A percentile compares a stretch with the other conserved stretches of the same genome.
Conservation (phyloP, 805 yeast species). For the Torulaspora maleeae region DNA sequence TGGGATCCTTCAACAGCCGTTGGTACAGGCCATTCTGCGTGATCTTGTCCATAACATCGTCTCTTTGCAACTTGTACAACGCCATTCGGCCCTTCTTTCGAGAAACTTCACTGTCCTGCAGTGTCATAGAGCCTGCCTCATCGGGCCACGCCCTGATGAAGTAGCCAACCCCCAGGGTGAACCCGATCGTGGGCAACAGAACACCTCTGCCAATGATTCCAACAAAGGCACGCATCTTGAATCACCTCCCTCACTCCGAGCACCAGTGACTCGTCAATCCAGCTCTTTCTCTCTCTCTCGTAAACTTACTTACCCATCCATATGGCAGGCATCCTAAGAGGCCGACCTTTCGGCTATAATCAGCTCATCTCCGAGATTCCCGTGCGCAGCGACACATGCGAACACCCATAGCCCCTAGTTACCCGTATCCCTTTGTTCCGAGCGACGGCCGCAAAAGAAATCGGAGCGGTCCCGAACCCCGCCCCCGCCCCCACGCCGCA, state of each 20-base stretch:
- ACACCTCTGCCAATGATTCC: slow-evolving; percentile 18
- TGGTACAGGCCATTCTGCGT: slow-evolving; percentile 16
- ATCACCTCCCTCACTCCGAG: background rate
- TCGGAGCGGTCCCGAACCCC: background rate
- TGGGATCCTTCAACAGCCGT: slow-evolving; percentile 20
- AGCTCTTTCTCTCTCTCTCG: background rate
- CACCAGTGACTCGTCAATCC: background rate
- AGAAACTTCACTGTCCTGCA: slow-evolving; percentile 9
- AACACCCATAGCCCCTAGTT: too few relatives aligned
- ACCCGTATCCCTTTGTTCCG: too few relatives aligned
- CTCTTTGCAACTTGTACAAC: slow-evolving; percentile 26
- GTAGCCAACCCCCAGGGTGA: slow-evolving; percentile 26
- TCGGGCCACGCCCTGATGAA: slow-evolving; percentile 36
- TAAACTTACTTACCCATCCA: background rate
- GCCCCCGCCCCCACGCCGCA: background rate
- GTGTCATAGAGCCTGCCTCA: slow-evolving; percentile 18
- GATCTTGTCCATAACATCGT: slow-evolving; percentile 28
- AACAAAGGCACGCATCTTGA: background rate
- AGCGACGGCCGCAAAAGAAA: too few relatives aligned
- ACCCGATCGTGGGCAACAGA: slow-evolving; percentile 31
- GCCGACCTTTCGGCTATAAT: background rate
- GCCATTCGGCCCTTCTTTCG: slow-evolving; percentile 22
- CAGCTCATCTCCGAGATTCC: slow-evolving; percentile 4
- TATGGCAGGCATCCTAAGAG: background rate
- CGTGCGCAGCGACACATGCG: background rate